phyloP scores from a whole-genome alignment of 2,329 filamentous ascomycete genomes.

The Fusarium xyrophilum region DNA sequence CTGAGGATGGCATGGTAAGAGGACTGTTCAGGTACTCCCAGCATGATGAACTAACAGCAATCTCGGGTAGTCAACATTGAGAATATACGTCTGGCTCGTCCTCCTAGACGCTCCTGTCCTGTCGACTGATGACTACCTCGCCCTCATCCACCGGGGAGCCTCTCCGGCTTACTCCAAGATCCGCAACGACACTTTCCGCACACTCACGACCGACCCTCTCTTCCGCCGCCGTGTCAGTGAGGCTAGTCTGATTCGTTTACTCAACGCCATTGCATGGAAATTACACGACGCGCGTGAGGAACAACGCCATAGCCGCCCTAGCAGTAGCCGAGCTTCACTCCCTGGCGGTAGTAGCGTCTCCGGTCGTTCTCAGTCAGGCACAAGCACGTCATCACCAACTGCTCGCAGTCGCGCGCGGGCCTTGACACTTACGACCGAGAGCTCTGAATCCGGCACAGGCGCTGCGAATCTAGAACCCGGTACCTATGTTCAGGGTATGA shows the following conservation, averaged over 20 bases:
- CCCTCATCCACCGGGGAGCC: slow-evolving; percentile 88
- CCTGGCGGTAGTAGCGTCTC: slow-evolving; percentile 46
- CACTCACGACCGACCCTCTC: slow-evolving; percentile 93
- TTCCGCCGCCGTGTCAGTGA: slow-evolving; percentile 96
- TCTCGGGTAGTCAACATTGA: slow-evolving; percentile 74
- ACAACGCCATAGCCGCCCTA: slow-evolving; percentile 49
- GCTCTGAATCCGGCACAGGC: slow-evolving; percentile 64
- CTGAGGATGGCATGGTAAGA: slow-evolving; percentile 80
- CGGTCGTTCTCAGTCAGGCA: slow-evolving; percentile 47
- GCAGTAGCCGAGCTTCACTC: slow-evolving; percentile 49
- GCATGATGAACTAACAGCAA: not conserved
- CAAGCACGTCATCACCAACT: slow-evolving; percentile 52
- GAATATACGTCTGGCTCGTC: slow-evolving; percentile 96
- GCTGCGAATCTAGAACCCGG: slow-evolving; percentile 68
- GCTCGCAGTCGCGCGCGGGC: slow-evolving; percentile 62
- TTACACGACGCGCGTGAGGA: slow-evolving; percentile 78
- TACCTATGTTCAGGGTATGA: slow-evolving; percentile 98
- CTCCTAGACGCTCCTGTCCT: slow-evolving; percentile 87
- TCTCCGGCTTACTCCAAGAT: slow-evolving; percentile 97
- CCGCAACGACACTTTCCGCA: slow-evolving; percentile 97
- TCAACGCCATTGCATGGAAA: slow-evolving; percentile 95
- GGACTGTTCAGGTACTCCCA: not conserved
- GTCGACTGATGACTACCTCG: slow-evolving; percentile 85
- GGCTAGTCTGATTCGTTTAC: slow-evolving; percentile 88
- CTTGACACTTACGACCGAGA: slow-evolving; percentile 67